Base-by-base conservation (phyloP, 2,329 filamentous ascomycete species). In the Fusarium hainanense region DNA sequence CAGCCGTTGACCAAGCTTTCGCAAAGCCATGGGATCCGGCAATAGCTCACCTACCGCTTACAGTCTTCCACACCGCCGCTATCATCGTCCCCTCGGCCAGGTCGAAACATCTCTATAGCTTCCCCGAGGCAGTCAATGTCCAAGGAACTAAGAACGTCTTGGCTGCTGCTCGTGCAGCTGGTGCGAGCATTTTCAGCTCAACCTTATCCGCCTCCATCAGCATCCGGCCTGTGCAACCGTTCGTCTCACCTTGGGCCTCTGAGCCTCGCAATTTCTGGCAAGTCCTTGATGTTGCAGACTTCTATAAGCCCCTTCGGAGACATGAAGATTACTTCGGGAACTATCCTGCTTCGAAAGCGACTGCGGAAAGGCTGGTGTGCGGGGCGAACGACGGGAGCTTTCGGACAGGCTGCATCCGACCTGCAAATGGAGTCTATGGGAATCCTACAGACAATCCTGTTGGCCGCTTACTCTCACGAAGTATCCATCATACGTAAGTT, bases 371-470 rank as follows among this genome's bases (percentile, higher is more conserved):
- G 1, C 21, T 60, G 2, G 48, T 60, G 1, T 60, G 48, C 23
- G 40, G 18, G 1, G 42, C 43, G 12, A 66, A 54, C 9, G n/a
- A 14, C 4, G n/a, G 6, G 5, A 41, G 18, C 6, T 60, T 66
- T 21, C 30, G 63, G 7, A 50, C 61, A 16, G 63, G 63, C 13
- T 65, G 60, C 7, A 66, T 66, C 6, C 48, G 54, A 20, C 63
- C 63, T 18, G 61, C 48, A 1, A 66, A 66, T 8, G 54, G 49
- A 11, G 41, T 66, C 4, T 66, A 60, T 18, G 63, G 42, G 1
- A 18, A 66, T 14, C 48, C 54, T 3, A 60, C 30, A 4, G 61
- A 66, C 7, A 60, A 60, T 1, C 42, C 23, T 2, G 28, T 66
- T 3, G 54, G 60, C 2, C 16, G 7, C 8, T 18, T 65, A 4